Evolutionary conservation across 495 filamentous ascomycete genomes (phyloP), one percentile per base, ranked within the genome.

Genomic region (Podospora pseudoanserina): DNA sequence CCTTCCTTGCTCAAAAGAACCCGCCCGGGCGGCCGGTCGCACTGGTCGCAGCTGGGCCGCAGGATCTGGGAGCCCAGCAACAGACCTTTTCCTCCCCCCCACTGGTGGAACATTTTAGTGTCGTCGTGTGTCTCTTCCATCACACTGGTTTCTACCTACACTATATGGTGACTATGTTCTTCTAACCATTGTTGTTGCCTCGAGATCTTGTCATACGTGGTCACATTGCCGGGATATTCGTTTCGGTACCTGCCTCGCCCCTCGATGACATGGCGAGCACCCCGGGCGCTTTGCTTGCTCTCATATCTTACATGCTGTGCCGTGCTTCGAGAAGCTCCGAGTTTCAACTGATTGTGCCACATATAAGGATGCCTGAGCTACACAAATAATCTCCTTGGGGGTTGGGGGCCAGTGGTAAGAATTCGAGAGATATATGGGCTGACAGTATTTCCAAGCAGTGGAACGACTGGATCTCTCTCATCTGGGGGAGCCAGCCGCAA

Each of bases 1-100:
- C 9, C 59, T 30, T 61, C 30, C 5, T 18, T 15, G 23, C 26
- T 28, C n/a, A 19, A 19, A 23, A 18, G 61, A 49, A 63, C 61
- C 61, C 66, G 66, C 71, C 67, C 61, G 66, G 19, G 66, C 30
- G 44, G 61, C 70, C 56, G 70, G 65, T 65, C 56, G 60, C 58
- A 60, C 16, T 23, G 73, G 74, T 57, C 74, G 74, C 74, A 76
- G 72, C 53, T 74, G 70, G 74, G 74, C 69, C 74, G 74, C 74
- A 76, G 72, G 65, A 64, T 32, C 56, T 63, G 23, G 30, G 59
- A 11, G 55, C 18, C 13, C 55, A 73, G 58, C 62, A 57, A 27
- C 13, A 49, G 19, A 34, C 60, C 59, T 27, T 11, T 16, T 5
- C 58, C n/a, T 20, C 20, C 20, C 20, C 60, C 30, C 60, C 60